These are phyloP conservation scores for Candida glaebosa DNA, from an alignment of 805 yeast genomes.

Conservation along the genomic window DNA sequence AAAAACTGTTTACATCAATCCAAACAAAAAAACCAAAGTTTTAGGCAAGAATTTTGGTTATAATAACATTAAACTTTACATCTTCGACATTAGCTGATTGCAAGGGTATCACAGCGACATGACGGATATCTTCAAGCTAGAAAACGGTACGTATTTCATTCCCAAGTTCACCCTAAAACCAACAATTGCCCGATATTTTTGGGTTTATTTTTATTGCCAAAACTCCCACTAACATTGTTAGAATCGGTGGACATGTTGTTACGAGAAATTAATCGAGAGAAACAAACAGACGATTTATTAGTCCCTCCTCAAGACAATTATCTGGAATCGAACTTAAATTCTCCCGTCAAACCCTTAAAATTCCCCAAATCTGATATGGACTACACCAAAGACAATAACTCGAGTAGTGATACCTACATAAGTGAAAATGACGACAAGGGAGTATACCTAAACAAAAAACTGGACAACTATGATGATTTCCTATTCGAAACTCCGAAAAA, in stretches of 20 bases:
- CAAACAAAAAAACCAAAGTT: background rate
- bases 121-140: conserved; percentile 21
- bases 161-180: no score
- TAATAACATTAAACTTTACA: background rate
- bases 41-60: background rate
- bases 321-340: conserved; percentile 13
- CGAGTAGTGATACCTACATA: conserved; percentile 41
- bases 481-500: conserved; percentile 23
- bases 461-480: conserved; percentile 20
- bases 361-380: conserved; percentile 16
- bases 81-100: background rate
- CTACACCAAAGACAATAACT: conserved; percentile 29
- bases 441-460: conserved; percentile 9
- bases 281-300: background rate
- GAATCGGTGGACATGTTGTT: conserved; percentile 29
- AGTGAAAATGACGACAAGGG: conserved; percentile 24
- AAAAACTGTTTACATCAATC: background rate
- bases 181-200: background rate
- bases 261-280: conserved; percentile 21
- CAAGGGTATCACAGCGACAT: background rate
- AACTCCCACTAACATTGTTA: conserved; percentile 7
- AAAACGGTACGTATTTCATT: conserved; percentile 22
- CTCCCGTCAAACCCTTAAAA: conserved; percentile 33
- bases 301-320: conserved; percentile 3
- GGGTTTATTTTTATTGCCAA: background rate